Evolutionary conservation across 768 basidiomycete species (phyloP), one percentile per base, ranked within the genome.

Genomic region (Psilocybe subaeruginosa): DNA sequence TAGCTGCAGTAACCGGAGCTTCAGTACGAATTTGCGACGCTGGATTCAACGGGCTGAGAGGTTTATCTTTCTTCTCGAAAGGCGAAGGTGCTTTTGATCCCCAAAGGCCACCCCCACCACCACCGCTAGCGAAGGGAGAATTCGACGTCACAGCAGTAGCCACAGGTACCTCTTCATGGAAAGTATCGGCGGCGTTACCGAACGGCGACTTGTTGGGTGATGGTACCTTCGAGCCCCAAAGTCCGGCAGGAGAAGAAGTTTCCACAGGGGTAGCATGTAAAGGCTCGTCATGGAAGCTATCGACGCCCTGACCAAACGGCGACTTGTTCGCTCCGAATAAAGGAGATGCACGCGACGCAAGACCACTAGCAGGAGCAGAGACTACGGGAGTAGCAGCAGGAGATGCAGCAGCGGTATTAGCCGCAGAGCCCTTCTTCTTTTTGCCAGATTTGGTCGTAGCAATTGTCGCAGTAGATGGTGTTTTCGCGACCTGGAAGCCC

Each of bases 1-100:
- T 46, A 33, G 48, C 27, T 3, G 46, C 37, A 37, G 65, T 54
- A 58, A 54, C 57, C 59, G 60, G 59, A 35, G 48, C n/a, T 47
- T 63, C 59, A 5, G 51, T 60, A 1, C 49, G 51, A 41, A 69
- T 60, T 46, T 73, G 72, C 16, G 72, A 63, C 14, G 74, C 70
- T 19, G 76, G 74, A 52, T 77, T 77, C 46, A 76, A 65, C n/a
- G 76, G 76, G 23, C 76, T 77, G 8, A 74, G 64, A 12, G 63
- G 65, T 51, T 71, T 72, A 23, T 59, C 65, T 37, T 64, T 69
- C 52, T 64, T 70, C 31, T 62, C 67, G 31, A 64, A 61, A 29
- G 72, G 70, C 14, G 72, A 73, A 5, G 68, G 61, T 41, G 59
- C 60, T 37, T 72, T 68, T 23, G 70, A 66, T 16, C 70, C 64